phyloP scores from a whole-genome alignment of 1,284 basidiomycete genomes.

The Erythrobasidium hasegawianum region DNA sequence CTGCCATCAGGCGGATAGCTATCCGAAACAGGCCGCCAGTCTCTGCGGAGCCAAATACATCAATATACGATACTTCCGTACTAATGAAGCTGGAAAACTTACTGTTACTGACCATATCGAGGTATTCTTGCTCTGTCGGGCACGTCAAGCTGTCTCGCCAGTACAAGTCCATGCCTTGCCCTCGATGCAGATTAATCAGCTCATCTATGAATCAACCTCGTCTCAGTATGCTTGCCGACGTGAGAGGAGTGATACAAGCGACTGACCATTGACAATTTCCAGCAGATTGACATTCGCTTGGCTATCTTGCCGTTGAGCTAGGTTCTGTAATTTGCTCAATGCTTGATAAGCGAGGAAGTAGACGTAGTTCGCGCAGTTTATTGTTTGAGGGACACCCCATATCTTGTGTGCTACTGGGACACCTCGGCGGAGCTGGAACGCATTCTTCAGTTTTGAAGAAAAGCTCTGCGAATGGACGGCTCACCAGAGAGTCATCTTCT shows the following conservation, averaged over 20 bases:
- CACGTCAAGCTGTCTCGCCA: slow-evolving; percentile 91
- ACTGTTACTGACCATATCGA: slow-evolving; percentile 97
- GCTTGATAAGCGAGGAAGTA: slow-evolving; percentile 86
- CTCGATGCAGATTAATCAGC: slow-evolving; percentile 83
- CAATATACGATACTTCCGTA: no score
- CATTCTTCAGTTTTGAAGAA: no score
- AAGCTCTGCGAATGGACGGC: no score
- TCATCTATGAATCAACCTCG: no score
- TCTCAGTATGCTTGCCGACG: no score
- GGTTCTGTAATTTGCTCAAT: slow-evolving; percentile 58
- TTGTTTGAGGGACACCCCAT: slow-evolving; percentile 92
- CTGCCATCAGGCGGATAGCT: slow-evolving; percentile 95
- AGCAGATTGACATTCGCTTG: slow-evolving; percentile 28
- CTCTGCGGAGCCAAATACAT: slow-evolving; percentile 63
- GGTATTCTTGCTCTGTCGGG: slow-evolving; percentile 91
- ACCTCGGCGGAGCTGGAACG: slow-evolving; percentile 14
- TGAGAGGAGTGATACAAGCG: no score
- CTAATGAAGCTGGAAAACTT: no score
- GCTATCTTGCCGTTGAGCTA: slow-evolving; percentile 16
- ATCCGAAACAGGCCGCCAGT: slow-evolving; percentile 92
- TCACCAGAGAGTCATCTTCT: slow-evolving; percentile 87
- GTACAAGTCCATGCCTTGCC: slow-evolving; percentile 89
- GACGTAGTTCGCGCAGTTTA: slow-evolving; percentile 96
- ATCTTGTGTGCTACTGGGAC: slow-evolving; percentile 82
- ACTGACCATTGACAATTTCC: slow-evolving; percentile 46